These are phyloP conservation scores for Apiospora rasikravindrae DNA, from an alignment of 2,329 filamentous ascomycete species.

Conservation along the genomic window DNA sequence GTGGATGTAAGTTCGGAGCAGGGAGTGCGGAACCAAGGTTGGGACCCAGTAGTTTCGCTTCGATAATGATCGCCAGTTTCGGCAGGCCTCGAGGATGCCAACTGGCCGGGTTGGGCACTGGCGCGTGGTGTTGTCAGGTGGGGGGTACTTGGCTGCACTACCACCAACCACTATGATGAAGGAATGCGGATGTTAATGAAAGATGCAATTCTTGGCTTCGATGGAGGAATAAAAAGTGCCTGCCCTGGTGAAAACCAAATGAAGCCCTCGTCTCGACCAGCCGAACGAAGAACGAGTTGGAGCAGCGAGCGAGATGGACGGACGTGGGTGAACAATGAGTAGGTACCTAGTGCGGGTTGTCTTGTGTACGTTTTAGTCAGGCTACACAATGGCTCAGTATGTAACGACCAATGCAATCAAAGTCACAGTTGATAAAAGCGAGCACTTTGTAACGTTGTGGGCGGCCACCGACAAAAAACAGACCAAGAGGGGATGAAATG, in stretches of 20 bases:
- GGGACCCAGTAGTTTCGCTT: slow-evolving; percentile 41
- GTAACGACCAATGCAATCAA: slow-evolving; percentile 16
- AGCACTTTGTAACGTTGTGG: slow-evolving; percentile 10
- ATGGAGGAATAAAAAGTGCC: not conserved
- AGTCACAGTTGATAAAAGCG: slow-evolving; percentile 1
- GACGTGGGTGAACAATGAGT: not conserved
- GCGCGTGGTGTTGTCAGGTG: slow-evolving; percentile 14
- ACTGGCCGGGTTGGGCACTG: slow-evolving; percentile 8
- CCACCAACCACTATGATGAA: not conserved
- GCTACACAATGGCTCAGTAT: slow-evolving; percentile 15
- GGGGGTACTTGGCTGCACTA: not conserved
- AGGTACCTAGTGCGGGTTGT: not conserved
- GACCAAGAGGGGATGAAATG: not conserved
- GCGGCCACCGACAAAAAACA: not conserved
- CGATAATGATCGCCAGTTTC: slow-evolving; percentile 47
- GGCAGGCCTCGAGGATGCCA: slow-evolving; percentile 27
- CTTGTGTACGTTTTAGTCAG: slow-evolving; percentile 14
- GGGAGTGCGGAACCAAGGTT: slow-evolving; percentile 19
- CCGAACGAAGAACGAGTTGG: slow-evolving; percentile 12
- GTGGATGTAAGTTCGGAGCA: slow-evolving; percentile 13
- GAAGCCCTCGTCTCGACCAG: not conserved
- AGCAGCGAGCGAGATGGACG: slow-evolving; percentile 2
- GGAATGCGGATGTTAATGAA: not conserved
- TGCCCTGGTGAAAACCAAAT: not conserved
- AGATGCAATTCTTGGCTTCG: not conserved